Conservation (phyloP, 2,329 filamentous ascomycete species). For the Didymella segeticola region DNA sequence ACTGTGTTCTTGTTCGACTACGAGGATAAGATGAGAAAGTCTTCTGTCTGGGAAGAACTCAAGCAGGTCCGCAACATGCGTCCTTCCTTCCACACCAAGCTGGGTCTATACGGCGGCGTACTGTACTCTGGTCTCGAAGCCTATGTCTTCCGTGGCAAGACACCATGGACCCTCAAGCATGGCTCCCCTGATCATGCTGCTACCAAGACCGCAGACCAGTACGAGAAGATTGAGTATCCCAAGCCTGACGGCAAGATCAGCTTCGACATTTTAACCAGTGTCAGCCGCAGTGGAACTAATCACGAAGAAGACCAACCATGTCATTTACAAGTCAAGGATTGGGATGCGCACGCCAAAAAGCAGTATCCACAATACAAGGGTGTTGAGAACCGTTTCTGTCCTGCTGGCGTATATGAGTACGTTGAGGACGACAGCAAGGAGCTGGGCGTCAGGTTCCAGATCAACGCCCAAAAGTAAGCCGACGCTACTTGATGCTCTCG, state of each 20-base stretch:
- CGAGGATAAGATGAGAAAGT: constrained; percentile 84
- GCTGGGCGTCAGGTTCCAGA: constrained; percentile 92
- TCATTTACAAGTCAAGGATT: constrained; percentile 92
- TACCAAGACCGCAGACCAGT: constrained; percentile 81
- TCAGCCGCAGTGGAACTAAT: constrained; percentile 94
- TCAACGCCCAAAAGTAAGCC: constrained; percentile 94
- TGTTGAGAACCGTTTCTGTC: constrained; percentile 95
- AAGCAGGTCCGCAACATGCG: constrained; percentile 97
- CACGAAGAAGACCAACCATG: constrained; percentile 99
- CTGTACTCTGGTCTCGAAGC: constrained; percentile 93
- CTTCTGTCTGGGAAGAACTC: constrained; percentile 91
- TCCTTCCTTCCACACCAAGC: constrained; percentile 86
- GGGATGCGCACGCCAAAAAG: constrained; percentile 84
- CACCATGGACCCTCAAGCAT: constrained; percentile 93
- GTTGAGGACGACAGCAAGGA: constrained; percentile 89
- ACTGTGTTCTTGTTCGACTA: constrained; percentile 94
- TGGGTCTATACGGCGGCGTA: constrained; percentile 89
- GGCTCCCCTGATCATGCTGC: constrained; percentile 76
- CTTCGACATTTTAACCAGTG: constrained; percentile 95
- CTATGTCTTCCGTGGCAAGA: constrained; percentile 81
- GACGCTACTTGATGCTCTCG: no score
- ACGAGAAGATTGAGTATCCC: constrained; percentile 89
- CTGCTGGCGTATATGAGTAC: constrained; percentile 97
- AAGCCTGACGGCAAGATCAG: constrained; percentile 95
- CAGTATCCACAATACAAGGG: constrained; percentile 90